phyloP scores from a whole-genome alignment of 2,329 filamentous ascomycete species.

The Hymenoscyphus salicellus region DNA sequence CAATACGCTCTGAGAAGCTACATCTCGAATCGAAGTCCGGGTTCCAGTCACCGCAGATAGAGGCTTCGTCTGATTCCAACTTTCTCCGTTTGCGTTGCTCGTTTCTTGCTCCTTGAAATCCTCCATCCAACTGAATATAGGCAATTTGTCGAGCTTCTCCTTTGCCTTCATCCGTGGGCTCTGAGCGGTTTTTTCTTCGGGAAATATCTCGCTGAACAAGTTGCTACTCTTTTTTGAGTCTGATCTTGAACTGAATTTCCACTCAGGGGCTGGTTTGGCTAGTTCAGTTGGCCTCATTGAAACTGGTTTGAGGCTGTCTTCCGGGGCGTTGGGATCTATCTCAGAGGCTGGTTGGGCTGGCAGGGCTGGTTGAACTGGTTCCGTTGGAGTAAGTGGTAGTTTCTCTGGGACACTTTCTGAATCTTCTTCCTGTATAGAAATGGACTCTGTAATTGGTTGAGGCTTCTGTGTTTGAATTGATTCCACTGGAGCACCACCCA shows the following conservation, averaged over 20 bases:
- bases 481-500: neutral
- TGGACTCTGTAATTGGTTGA: neutral
- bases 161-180: constrained; percentile 10
- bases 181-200: constrained; percentile 43
- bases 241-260: neutral
- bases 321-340: neutral
- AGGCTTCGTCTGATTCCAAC: neutral
- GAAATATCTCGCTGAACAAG: constrained; percentile 52
- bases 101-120: constrained; percentile 4
- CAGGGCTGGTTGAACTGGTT: neutral
- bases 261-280: neutral
- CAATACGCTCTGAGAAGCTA: constrained; percentile 38
- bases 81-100: constrained; percentile 2
- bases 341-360: neutral
- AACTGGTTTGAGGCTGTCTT: neutral
- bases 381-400: neutral
- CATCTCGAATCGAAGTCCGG: neutral
- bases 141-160: constrained; percentile 28
- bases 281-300: neutral
- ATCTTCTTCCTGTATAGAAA: neutral
- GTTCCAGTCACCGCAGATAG: neutral
- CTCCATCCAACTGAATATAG: constrained; percentile 30
- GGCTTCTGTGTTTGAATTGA: neutral
- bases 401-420: neutral
- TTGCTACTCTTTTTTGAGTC: constrained; percentile 21